These are phyloP conservation scores for Aspergillus saccharolyticus DNA, from an alignment of 495 filamentous ascomycete genomes.

Conservation along the genomic window DNA sequence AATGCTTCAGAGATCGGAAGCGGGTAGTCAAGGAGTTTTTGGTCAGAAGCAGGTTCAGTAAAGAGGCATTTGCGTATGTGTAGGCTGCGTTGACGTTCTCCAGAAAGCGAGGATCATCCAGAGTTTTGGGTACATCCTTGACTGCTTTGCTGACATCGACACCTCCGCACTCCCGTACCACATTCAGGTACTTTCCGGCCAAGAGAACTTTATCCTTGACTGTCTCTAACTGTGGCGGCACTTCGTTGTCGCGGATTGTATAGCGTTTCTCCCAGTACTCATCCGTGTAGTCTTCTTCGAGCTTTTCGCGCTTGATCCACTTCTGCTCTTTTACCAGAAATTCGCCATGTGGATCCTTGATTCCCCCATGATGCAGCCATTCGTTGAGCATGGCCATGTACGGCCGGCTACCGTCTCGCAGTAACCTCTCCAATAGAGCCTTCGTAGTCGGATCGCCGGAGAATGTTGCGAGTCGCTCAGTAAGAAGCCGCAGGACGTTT, in stretches of 20 bases:
- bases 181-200: constrained; percentile 96
- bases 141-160: constrained; percentile 90
- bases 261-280: constrained; percentile 99
- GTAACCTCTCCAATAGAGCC: constrained; percentile 67
- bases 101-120: constrained; percentile 82
- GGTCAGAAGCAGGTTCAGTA: constrained; percentile 87
- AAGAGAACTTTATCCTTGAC: constrained; percentile 92
- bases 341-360: constrained; percentile 89
- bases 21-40: constrained; percentile 85
- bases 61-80: constrained; percentile 87
- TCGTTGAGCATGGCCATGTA: constrained; percentile 99
- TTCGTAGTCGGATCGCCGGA: constrained; percentile 88
- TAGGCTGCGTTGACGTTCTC: constrained; percentile 96
- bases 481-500: constrained; percentile 77
- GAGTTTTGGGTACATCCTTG: constrained; percentile 80
- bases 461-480: constrained; percentile 77
- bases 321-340: constrained; percentile 95
- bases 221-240: constrained; percentile 86
- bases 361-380: constrained; percentile 94
- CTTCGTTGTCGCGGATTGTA: constrained; percentile 82
- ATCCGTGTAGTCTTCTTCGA: constrained; percentile 96
- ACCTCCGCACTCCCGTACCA: constrained; percentile 93
- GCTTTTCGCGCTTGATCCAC: constrained; percentile 81
- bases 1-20: constrained; percentile 88
- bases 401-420: constrained; percentile 84